These are phyloP conservation scores for Pseudozyma hubeiensis DNA, from an alignment of 1,284 basidiomycete species.

Conservation along the genomic window DNA sequence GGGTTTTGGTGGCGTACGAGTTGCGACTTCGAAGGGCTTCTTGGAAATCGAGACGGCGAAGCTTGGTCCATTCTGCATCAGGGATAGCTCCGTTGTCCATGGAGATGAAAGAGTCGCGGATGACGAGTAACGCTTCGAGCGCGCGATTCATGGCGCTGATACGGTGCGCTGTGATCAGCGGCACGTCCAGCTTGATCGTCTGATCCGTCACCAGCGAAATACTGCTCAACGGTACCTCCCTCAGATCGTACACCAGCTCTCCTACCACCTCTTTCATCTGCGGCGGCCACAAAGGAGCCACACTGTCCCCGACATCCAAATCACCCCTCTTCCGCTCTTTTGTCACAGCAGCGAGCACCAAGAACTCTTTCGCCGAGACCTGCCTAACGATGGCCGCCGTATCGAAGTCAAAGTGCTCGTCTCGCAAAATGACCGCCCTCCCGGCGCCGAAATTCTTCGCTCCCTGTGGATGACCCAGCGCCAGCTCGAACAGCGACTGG, in stretches of 20 bases:
- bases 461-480: slow-evolving; percentile 76
- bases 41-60: slow-evolving; percentile 90
- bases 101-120: slow-evolving; percentile 14
- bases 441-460: slow-evolving; percentile 79
- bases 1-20: slow-evolving; percentile 70
- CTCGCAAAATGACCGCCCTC: slow-evolving; percentile 83
- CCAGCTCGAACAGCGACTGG: slow-evolving; percentile 77
- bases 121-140: slow-evolving; percentile 29
- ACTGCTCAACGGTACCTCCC: slow-evolving; percentile 78
- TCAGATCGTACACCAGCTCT: slow-evolving; percentile 76
- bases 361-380: slow-evolving; percentile 75
- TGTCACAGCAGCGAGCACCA: slow-evolving; percentile 78
- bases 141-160: slow-evolving; percentile 74
- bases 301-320: slow-evolving; percentile 14
- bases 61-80: slow-evolving; percentile 79
- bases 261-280: slow-evolving; percentile 4
- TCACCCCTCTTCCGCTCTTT: slow-evolving; percentile 72
- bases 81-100: not conserved
- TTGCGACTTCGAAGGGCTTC: slow-evolving; percentile 79
- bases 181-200: slow-evolving; percentile 74
- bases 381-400: slow-evolving; percentile 82
- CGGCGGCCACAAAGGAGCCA: slow-evolving; percentile 45
- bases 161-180: slow-evolving; percentile 70
- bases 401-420: slow-evolving; percentile 78
- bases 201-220: slow-evolving; percentile 81